A percentile compares a stretch with the other conserved stretches of the same genome.
Conservation (phyloP, 75 land plant genomes). For the Gnetum montanum region DNA sequence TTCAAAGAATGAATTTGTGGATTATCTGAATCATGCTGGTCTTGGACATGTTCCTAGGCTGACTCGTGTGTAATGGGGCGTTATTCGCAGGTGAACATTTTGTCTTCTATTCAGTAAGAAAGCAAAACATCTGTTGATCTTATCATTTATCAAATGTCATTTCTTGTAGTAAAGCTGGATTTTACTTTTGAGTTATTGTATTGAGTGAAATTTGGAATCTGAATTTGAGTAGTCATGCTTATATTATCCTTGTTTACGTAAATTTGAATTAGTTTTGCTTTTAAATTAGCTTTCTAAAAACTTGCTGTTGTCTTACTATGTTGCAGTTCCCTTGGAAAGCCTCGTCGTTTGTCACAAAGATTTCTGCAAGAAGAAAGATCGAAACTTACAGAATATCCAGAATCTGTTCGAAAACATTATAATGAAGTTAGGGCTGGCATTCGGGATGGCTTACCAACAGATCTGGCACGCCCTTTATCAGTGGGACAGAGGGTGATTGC, state of each 20-base stretch:
- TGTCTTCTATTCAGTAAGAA: too few relatives aligned
- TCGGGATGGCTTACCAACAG: conserved; percentile 27
- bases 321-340: conserved; percentile 43
- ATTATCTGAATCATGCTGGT: conserved; percentile 84
- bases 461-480: conserved; percentile 37
- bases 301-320: neutral
- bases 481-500: conserved; percentile 47
- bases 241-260: too few relatives aligned
- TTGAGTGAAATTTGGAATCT: too few relatives aligned
- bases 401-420: conserved; percentile 32
- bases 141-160: too few relatives aligned
- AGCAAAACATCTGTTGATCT: too few relatives aligned
- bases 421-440: conserved; percentile 25
- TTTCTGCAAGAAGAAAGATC: conserved; percentile 39
- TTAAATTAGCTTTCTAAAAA: too few relatives aligned
- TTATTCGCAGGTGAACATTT: conserved; percentile 68
- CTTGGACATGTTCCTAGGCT: conserved; percentile 82
- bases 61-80: conserved; percentile 95
- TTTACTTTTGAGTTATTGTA: too few relatives aligned
- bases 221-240: too few relatives aligned
- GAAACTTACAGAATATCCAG: conserved; percentile 29
- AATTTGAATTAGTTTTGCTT: too few relatives aligned
- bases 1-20: conserved; percentile 89
- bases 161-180: too few relatives aligned
- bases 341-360: conserved; percentile 31